Conservation (phyloP, 331 rosid genomes). For the Quercus tomentella region DNA sequence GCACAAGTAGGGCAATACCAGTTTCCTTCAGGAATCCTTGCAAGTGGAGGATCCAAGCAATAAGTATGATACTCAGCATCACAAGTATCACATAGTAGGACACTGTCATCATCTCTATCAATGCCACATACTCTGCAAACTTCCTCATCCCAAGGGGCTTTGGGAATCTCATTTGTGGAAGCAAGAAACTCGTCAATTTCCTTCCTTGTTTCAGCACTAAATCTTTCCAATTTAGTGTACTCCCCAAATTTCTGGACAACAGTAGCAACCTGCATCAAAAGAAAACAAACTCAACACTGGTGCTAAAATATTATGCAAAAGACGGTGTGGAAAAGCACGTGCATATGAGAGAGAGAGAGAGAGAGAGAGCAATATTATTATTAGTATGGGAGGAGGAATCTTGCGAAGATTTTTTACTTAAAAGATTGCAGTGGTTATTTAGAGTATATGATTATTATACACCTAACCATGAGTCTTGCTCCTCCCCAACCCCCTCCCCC, state of each 20-base stretch:
- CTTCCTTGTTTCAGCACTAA: conserved; percentile 58
- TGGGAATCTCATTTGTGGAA: conserved; percentile 69
- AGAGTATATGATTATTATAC: no score
- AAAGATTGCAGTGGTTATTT: no score
- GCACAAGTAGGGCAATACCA: conserved; percentile 99
- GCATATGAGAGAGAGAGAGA: neutral
- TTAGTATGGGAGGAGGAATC: no score
- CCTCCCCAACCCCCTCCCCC: no score
- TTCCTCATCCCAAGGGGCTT: conserved; percentile 99
- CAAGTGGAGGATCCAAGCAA: conserved; percentile 98
- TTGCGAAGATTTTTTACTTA: no score
- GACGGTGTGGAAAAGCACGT: neutral
- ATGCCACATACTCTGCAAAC: conserved; percentile 99
- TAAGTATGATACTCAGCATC: conserved; percentile 99
- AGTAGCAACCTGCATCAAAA: conserved; percentile 59
- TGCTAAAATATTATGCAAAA: neutral
- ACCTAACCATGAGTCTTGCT: no score
- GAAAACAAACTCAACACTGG: neutral
- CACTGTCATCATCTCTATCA: conserved; percentile 99
- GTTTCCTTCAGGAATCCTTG: conserved; percentile 97
- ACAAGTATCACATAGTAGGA: conserved; percentile 90
- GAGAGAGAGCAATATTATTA: neutral
- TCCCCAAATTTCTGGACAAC: conserved; percentile 54
- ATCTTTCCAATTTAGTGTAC: conserved; percentile 56
- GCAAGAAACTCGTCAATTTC: conserved; percentile 60